Evolutionary conservation across 352 stramenopile genomes (phyloP).

Genomic region (Peronospora belbahrii): DNA sequence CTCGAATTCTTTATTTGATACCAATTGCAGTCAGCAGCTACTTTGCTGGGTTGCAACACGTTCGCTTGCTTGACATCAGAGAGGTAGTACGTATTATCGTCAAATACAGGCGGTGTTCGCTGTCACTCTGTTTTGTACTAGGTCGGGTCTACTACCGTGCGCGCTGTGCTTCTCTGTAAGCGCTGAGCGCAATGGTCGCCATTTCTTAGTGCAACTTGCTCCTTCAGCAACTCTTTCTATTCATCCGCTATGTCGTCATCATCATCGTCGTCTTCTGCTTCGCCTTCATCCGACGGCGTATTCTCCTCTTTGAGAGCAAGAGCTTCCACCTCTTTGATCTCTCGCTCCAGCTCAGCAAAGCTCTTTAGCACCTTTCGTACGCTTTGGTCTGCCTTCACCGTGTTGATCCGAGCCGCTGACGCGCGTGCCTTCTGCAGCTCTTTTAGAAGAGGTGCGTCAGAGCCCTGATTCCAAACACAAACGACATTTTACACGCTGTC

Average conservation of each 20-base stretch:
- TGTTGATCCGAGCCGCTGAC: slow-evolving; percentile 46
- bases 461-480: slow-evolving; percentile 22
- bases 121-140: not conserved
- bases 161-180: not conserved
- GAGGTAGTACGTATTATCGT: slow-evolving; percentile 14
- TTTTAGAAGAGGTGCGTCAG: slow-evolving; percentile 49
- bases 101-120: not conserved
- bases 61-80: not conserved
- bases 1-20: not conserved
- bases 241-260: slow-evolving; percentile 25
- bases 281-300: slow-evolving; percentile 35
- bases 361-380: slow-evolving; percentile 63
- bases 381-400: slow-evolving; percentile 61
- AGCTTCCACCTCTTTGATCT: slow-evolving; percentile 61
- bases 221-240: slow-evolving; percentile 7
- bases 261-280: slow-evolving; percentile 24
- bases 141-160: not conserved
- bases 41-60: not conserved
- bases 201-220: not conserved
- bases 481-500: slow-evolving; percentile 3
- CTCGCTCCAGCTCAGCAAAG: slow-evolving; percentile 58
- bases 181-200: too few relatives aligned
- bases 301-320: slow-evolving; percentile 47
- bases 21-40: not conserved
- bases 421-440: slow-evolving; percentile 50